Base-by-base conservation (phyloP, 768 basidiomycete species). In the Bullera alba region DNA sequence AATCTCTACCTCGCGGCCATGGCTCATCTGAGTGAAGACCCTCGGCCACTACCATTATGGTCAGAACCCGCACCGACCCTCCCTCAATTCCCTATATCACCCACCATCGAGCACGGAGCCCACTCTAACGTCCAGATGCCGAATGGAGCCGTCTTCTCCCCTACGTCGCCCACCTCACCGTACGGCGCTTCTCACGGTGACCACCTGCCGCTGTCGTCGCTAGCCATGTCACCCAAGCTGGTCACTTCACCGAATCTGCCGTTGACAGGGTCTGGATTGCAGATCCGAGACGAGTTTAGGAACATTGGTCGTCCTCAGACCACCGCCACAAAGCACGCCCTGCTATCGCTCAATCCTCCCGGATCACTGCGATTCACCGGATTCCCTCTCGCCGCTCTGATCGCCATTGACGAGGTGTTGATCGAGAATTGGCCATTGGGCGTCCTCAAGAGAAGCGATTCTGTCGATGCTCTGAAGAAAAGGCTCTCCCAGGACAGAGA, bases 1-100 rank as follows among this genome's bases (percentile, higher is more conserved):
- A 59, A 67, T 34, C 51, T 67, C 12, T 67, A 67, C 45, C 53
- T 67, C 3, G 63, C 62, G 16, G 65, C 65, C 6, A 67, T 67
- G 65, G 51, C 65, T n/a, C 60, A 64, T 26, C 50, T 67, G 1
- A 63, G 64, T 25, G 38, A 52, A 26, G 35, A 41, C n/a, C 65
- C 65, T 3, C 56, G 54, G 35, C 58, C 51, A 15, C 44, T 67
- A 23, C 60, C 65, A 19, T 42, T 67, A 7, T 67, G 65, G 65
- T 29, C 58, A 7, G 62, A 67, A 15, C 60, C 63, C 5, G 51
- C 65, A 12, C 65, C 65, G n/a, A 42, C 35, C n/a, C 43, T 67
- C 0, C 65, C 65, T 15, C 35, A 30, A 28, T 2, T 16, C 47
- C 28, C 38, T 25, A 16, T 2, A 38, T 44, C 16, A 51, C 42